Evolutionary conservation across 208 protist genomes (phyloP).

Genomic region (Trichomonas tenax): DNA sequence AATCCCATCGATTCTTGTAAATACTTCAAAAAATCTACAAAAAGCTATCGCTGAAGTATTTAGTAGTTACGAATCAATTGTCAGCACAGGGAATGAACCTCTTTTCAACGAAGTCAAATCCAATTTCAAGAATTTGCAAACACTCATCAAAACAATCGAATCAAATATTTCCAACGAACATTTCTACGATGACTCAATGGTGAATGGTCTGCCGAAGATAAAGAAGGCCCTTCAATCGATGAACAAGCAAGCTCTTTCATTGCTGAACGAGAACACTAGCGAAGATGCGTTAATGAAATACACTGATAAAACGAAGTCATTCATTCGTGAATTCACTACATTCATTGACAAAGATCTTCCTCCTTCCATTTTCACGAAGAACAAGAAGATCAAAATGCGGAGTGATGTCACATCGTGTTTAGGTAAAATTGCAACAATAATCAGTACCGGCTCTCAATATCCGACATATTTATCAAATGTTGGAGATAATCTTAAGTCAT

Average conservation of each 20-base stretch:
- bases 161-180: neutral
- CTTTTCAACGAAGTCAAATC: neutral
- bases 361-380: neutral
- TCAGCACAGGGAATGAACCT: neutral
- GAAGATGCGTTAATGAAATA: neutral
- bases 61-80: neutral
- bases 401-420: neutral
- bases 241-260: neutral
- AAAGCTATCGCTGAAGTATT: neutral
- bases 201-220: neutral
- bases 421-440: neutral
- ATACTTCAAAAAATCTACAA: neutral
- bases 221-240: neutral
- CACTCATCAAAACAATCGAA: neutral
- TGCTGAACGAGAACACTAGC: neutral
- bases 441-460: neutral
- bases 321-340: neutral
- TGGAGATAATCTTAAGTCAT: neutral
- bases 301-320: neutral
- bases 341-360: neutral
- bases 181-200: neutral
- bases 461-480: neutral
- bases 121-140: neutral
- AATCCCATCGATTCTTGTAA: neutral
- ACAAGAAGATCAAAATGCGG: neutral